A percentile compares a stretch with the other conserved stretches of the same genome.
These are phyloP conservation scores for Peniophora sp. DNA, from an alignment of 1,284 basidiomycete genomes.

Conservation along the genomic window DNA sequence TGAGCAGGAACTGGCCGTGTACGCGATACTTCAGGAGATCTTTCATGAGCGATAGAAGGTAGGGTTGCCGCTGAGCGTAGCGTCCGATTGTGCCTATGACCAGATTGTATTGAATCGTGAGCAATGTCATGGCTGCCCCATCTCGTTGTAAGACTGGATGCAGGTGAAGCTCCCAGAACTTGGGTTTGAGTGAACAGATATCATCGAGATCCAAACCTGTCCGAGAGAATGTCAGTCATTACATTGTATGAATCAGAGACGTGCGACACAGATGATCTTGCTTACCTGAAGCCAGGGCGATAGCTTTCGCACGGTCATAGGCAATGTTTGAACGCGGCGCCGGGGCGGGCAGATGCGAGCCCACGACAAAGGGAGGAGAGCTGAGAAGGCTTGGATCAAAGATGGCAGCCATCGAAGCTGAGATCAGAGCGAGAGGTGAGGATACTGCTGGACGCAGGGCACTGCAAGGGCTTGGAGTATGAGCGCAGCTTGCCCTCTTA, in stretches of 20 bases:
- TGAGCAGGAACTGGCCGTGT: slow-evolving; percentile 26
- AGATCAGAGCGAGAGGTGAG: too few relatives aligned
- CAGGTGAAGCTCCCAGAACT: slow-evolving; percentile 25
- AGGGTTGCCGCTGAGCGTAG: slow-evolving; percentile 15
- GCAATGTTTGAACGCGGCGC: too few relatives aligned
- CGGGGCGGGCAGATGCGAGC: too few relatives aligned
- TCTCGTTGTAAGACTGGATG: slow-evolving; percentile 24
- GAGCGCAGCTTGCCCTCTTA: too few relatives aligned
- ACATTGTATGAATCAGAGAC: background rate
- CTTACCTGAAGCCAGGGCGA: too few relatives aligned
- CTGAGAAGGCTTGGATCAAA: too few relatives aligned
- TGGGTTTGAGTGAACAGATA: slow-evolving; percentile 14
- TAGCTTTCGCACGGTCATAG: too few relatives aligned
- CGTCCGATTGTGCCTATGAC: slow-evolving; percentile 24
- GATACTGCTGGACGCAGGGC: too few relatives aligned
- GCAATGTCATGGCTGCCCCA: slow-evolving; percentile 19
- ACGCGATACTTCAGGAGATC: slow-evolving; percentile 20
- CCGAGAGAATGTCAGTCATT: background rate
- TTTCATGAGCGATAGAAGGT: slow-evolving; percentile 17
- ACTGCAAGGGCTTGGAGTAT: too few relatives aligned
- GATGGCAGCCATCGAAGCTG: too few relatives aligned
- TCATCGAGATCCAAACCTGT: slow-evolving; percentile 14
- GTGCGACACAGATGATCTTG: background rate
- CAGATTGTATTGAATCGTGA: slow-evolving; percentile 33
- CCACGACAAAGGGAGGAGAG: too few relatives aligned